phyloP scores from a whole-genome alignment of 805 yeast species.

The Zygosaccharomyces lentus region DNA sequence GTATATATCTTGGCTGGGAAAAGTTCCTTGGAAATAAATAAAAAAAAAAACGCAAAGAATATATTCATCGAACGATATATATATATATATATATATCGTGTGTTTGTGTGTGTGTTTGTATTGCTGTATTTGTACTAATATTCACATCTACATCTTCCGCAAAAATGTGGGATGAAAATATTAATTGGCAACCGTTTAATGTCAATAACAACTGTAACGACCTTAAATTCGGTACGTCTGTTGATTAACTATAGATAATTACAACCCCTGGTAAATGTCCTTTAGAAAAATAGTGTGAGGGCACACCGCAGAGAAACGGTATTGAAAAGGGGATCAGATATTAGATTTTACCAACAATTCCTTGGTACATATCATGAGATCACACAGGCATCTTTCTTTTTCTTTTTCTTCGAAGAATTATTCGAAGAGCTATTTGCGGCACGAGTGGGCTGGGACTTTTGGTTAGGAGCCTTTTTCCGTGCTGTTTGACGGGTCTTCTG shows the following conservation, averaged over 20 bases:
- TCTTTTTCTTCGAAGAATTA: slow-evolving; percentile 13
- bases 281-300: not conserved
- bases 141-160: too few relatives aligned
- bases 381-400: slow-evolving; percentile 13
- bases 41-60: too few relatives aligned
- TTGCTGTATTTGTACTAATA: too few relatives aligned
- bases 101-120: too few relatives aligned
- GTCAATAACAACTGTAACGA: not conserved
- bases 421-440: slow-evolving; percentile 1
- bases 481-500: slow-evolving; percentile 3
- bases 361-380: slow-evolving; percentile 7
- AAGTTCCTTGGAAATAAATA: too few relatives aligned
- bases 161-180: too few relatives aligned
- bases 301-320: not conserved
- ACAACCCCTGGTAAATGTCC: not conserved
- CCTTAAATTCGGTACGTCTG: not conserved
- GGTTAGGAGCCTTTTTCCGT: slow-evolving; percentile 1
- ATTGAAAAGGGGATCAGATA: not conserved
- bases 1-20: not conserved
- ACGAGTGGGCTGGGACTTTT: slow-evolving; percentile 1
- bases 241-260: not conserved
- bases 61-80: too few relatives aligned
- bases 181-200: not conserved
- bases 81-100: too few relatives aligned
- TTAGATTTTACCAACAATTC: not conserved